Conservation (phyloP, 2,329 filamentous ascomycete genomes). For the Pezicula neosporulosa region DNA sequence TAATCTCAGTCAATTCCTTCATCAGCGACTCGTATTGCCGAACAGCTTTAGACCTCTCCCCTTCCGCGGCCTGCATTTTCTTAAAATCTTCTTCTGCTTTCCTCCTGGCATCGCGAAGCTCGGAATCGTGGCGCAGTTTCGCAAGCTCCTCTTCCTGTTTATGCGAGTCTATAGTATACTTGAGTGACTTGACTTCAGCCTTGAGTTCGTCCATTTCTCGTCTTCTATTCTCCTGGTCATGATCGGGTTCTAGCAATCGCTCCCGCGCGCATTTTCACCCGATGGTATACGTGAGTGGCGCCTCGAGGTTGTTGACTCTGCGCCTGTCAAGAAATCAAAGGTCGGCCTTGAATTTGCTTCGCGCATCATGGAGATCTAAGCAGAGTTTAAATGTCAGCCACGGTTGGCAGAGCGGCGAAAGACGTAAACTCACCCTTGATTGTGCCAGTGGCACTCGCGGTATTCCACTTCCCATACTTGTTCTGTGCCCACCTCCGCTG, state of each 20-base stretch:
- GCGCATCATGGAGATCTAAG: constrained; percentile 41
- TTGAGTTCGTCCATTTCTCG: constrained; percentile 71
- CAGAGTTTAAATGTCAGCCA: not conserved
- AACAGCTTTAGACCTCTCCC: constrained; percentile 45
- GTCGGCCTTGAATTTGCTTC: constrained; percentile 47
- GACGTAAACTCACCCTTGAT: constrained; percentile 21
- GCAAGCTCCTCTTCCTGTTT: constrained; percentile 86
- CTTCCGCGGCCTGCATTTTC: constrained; percentile 56
- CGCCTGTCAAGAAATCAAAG: constrained; percentile 57
- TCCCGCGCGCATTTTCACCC: constrained; percentile 50
- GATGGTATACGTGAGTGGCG: constrained; percentile 49
- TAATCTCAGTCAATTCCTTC: constrained; percentile 48
- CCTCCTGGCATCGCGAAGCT: constrained; percentile 74
- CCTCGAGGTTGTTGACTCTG: constrained; percentile 33
- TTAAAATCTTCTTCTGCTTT: constrained; percentile 86
- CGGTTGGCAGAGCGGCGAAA: not conserved
- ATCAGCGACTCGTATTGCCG: constrained; percentile 47
- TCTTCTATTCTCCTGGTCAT: constrained; percentile 18
- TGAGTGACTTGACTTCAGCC: constrained; percentile 82
- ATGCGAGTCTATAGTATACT: constrained; percentile 81
- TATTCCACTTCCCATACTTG: constrained; percentile 25
- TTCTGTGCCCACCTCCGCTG: constrained; percentile 14
- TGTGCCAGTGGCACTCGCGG: constrained; percentile 15
- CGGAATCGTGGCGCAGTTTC: constrained; percentile 75
- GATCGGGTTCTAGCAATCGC: constrained; percentile 35